Conservation (phyloP, 176 grass and related monocot species). For the bread wheat (Triticum aestivum) region DNA sequence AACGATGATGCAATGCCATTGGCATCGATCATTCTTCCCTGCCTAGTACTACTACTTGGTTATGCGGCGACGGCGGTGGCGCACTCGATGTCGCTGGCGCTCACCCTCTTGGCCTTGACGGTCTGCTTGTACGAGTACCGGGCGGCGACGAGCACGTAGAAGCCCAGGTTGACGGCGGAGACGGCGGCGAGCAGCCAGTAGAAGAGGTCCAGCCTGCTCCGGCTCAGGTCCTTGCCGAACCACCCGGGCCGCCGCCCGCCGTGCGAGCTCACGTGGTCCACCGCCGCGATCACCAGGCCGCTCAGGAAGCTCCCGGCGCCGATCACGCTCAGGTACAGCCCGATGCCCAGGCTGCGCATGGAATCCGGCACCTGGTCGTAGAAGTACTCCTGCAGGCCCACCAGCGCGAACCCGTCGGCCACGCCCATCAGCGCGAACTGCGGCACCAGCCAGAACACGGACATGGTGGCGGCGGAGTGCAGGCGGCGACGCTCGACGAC, state of each 20-base stretch:
- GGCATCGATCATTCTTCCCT: no score
- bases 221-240: constrained; percentile 63
- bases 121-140: constrained; percentile 75
- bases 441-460: constrained; percentile 57
- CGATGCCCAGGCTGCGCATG: constrained; percentile 80
- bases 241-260: constrained; percentile 21
- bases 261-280: constrained; percentile 31
- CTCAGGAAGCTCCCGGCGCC: constrained; percentile 67
- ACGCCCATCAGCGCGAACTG: constrained; percentile 64
- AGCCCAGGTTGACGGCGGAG: constrained; percentile 43
- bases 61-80: background rate
- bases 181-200: constrained; percentile 56
- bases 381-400: constrained; percentile 87
- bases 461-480: background rate
- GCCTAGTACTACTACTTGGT: background rate
- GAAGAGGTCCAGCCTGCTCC: constrained; percentile 71
- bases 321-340: constrained; percentile 63
- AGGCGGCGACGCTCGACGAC: constrained; percentile 50
- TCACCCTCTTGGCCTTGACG: constrained; percentile 38
- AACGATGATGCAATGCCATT: no score
- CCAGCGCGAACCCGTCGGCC: constrained; percentile 69
- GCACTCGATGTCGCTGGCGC: constrained; percentile 21
- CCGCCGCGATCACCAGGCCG: constrained; percentile 53
- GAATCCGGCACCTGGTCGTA: constrained; percentile 80
- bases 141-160: constrained; percentile 44